A percentile compares a stretch with the other conserved stretches of the same genome.
Conservation (phyloP, 2,329 filamentous ascomycete genomes). For the Pseudogymnoascus sp. region DNA sequence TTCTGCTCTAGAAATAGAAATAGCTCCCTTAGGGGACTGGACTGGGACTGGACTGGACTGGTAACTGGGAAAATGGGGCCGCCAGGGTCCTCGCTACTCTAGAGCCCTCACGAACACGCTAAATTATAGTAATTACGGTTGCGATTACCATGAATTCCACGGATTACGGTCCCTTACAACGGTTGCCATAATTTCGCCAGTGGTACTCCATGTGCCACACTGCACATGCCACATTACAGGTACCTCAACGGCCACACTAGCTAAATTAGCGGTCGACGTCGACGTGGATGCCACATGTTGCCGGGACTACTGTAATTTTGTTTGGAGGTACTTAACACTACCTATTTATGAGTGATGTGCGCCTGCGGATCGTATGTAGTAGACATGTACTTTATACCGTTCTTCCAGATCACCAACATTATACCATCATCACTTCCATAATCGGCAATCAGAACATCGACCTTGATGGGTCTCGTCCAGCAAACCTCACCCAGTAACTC, state of each 20-base stretch:
- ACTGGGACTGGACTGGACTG: not conserved
- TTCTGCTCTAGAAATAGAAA: not conserved
- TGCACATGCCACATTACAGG: not conserved
- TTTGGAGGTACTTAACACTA: not conserved
- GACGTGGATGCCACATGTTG: not conserved
- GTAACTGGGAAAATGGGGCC: not conserved
- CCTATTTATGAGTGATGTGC: not conserved
- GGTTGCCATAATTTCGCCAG: not conserved
- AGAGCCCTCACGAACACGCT: not conserved
- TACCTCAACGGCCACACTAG: not conserved
- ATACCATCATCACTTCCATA: not conserved
- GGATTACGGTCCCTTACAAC: not conserved
- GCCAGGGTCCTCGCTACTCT: not conserved
- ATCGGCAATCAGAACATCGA: not conserved
- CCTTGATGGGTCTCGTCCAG: not conserved
- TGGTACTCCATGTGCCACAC: not conserved
- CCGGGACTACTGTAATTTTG: not conserved
- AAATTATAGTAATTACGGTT: not conserved
- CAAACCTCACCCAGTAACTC: not conserved
- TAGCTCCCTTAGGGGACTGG: not conserved
- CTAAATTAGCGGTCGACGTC: not conserved
- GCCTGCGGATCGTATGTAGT: not conserved
- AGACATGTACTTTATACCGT: not conserved
- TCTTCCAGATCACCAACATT: not conserved
- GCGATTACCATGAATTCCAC: not conserved